These are phyloP conservation scores for Pythium volutum DNA, from an alignment of 352 stramenopile species.

Conservation along the genomic window DNA sequence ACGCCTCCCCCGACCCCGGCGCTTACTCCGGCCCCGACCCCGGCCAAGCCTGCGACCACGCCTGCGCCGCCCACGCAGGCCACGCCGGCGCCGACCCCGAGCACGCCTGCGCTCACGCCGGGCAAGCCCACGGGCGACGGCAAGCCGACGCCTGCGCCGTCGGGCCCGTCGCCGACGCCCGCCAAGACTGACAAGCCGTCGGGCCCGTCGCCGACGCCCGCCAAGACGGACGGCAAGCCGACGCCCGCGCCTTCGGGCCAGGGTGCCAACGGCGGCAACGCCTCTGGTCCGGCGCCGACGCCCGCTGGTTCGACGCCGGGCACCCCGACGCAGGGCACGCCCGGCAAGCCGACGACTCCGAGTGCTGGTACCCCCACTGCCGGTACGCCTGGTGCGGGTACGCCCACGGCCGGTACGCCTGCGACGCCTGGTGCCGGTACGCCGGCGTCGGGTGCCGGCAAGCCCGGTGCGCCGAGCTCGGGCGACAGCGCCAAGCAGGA, in stretches of 20 bases:
- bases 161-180: neutral
- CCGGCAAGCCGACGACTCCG: too few species aligned
- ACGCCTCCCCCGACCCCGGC: conserved; percentile 5
- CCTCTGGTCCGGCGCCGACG: neutral
- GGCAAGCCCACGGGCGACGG: too few species aligned
- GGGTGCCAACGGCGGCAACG: neutral
- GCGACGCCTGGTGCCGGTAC: neutral
- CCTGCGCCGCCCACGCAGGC: neutral
- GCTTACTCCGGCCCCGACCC: conserved; percentile 4
- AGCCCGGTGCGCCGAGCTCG: neutral
- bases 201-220: neutral
- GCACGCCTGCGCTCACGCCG: too few species aligned
- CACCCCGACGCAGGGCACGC: too few species aligned
- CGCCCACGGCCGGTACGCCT: too few species aligned
- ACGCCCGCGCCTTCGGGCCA: too few species aligned
- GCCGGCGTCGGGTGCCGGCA: neutral
- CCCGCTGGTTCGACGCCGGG: neutral
- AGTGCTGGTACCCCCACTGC: too few species aligned
- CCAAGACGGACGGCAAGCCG: neutral
- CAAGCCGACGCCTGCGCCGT: conserved; percentile 7
- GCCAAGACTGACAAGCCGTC: neutral
- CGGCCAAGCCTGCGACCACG: conserved; percentile 3
- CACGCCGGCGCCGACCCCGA: neutral
- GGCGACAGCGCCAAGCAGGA: conserved; percentile 25
- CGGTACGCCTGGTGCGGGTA: too few species aligned